Conservation (phyloP, 2,329 filamentous ascomycete genomes). For the Dactylonectria estremocensis region DNA sequence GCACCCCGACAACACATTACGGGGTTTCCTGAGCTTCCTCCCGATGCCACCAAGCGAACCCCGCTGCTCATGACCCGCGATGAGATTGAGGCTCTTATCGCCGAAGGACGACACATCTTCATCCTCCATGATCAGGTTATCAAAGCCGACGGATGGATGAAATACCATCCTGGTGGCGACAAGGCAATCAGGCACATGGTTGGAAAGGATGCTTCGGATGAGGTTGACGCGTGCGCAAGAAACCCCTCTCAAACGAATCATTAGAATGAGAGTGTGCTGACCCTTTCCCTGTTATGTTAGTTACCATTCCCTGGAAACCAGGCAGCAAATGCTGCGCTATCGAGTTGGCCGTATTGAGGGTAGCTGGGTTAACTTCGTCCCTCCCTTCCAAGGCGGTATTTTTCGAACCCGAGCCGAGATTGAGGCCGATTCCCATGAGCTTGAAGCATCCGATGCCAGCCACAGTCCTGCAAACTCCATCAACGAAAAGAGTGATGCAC, state of each 20-base stretch:
- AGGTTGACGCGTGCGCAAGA: slow-evolving; percentile 83
- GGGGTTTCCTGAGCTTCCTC: too few relatives aligned
- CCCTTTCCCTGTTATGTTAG: slow-evolving; percentile 60
- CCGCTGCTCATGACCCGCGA: slow-evolving; percentile 51
- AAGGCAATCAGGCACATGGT: slow-evolving; percentile 95
- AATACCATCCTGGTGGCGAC: slow-evolving; percentile 92
- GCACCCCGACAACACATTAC: too few relatives aligned
- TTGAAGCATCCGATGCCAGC: slow-evolving; percentile 34
- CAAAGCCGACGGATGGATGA: slow-evolving; percentile 90
- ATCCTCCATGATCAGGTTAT: slow-evolving; percentile 87
- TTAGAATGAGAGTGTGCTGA: slow-evolving; percentile 24
- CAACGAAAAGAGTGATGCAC: slow-evolving; percentile 52
- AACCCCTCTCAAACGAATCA: background rate
- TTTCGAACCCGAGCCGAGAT: slow-evolving; percentile 69
- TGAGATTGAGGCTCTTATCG: slow-evolving; percentile 80
- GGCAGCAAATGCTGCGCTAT: slow-evolving; percentile 82
- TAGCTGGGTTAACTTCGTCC: slow-evolving; percentile 87
- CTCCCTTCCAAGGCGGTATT: slow-evolving; percentile 90
- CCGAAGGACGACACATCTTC: slow-evolving; percentile 83
- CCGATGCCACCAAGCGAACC: too few relatives aligned
- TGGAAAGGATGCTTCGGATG: slow-evolving; percentile 92
- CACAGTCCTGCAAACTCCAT: slow-evolving; percentile 70
- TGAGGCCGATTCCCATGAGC: slow-evolving; percentile 41
- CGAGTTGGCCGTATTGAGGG: slow-evolving; percentile 87
- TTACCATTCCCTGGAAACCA: slow-evolving; percentile 85